phyloP scores from a whole-genome alignment of 23 red algal genomes.

The Porphyridium purpureum region DNA sequence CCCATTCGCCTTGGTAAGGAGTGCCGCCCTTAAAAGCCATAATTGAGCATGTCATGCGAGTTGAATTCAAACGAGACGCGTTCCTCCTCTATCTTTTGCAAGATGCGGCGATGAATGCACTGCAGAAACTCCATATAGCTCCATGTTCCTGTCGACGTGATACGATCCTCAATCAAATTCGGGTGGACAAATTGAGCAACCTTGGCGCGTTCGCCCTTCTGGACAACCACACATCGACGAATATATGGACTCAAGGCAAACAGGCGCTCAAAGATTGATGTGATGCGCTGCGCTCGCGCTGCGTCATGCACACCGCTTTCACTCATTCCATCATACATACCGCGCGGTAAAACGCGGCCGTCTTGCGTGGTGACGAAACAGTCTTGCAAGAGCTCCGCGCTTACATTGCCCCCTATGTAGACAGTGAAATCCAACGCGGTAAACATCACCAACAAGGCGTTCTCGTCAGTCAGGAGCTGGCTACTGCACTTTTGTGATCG shows the following conservation, averaged over 20 bases:
- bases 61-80: slow-evolving; percentile 24
- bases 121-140: slow-evolving; percentile 65
- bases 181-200: slow-evolving; percentile 33
- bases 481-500: too few species aligned
- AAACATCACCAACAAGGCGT: slow-evolving; percentile 65
- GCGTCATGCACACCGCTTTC: slow-evolving; percentile 11
- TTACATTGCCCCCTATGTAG: slow-evolving; percentile 42
- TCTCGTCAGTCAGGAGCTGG: too few species aligned
- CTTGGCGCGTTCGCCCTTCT: slow-evolving; percentile 14
- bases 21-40: slow-evolving; percentile 45
- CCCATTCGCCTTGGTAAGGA: too few species aligned
- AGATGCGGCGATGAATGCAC: slow-evolving; percentile 34
- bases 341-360: slow-evolving; percentile 25
- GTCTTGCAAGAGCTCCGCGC: slow-evolving; percentile 8
- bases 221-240: slow-evolving; percentile 13
- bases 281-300: slow-evolving; percentile 38
- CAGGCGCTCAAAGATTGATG: slow-evolving; percentile 38
- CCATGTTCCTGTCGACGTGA: background rate
- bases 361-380: slow-evolving; percentile 16
- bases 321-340: slow-evolving; percentile 18
- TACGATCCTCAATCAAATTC: slow-evolving; percentile 53
- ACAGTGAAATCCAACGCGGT: slow-evolving; percentile 57
- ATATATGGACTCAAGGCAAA: slow-evolving; percentile 10
- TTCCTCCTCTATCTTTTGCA: slow-evolving; percentile 60
- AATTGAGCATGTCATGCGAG: slow-evolving; percentile 65